Base-by-base conservation (phyloP, 83 land plant genomes). In the Picea mariana region DNA sequence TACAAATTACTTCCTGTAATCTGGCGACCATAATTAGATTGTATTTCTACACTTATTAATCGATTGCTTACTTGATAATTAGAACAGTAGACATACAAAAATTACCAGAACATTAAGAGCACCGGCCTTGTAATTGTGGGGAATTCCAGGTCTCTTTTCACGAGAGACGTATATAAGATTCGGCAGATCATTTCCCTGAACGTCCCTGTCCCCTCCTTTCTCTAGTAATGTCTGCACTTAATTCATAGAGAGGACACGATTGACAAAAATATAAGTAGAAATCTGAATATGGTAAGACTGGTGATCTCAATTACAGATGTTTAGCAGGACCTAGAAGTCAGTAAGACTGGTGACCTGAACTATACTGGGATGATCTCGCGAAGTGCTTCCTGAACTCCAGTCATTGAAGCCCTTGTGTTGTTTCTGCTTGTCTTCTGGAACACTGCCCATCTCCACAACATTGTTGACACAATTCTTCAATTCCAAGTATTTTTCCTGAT, bases 51-150 rank as follows among this genome's bases (percentile, higher is more conserved):
- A 16, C 17, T 17, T 38, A 38, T 38, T 38, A 27, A 15, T n/a
- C 1, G n/a, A 5, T 1, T 15, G n/a, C 17, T 17, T 27, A 38
- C 7, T 16, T 69, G 6, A 23, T 1, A 49, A 12, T 5, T 18
- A 18, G 20, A 69, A 38, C 38, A 27, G 4, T 0, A 42, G 6
- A 42, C 47, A 42, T 42, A 6, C 4, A 42, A 42, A 15, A 67
- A 69, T 71, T 87, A 91, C 92, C 58, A 91, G 86, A 55, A 73
- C 85, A 55, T 91, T 91, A 17, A 91, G 82, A 44, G 92, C 91
- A 67, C 93, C 92, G 27, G 87, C 93, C 82, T 91, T 91, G 84
- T 84, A 89, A 62, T 89, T 84, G 63, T 87, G 89, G 1, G 82
- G 88, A 62, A 81, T 72, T 20, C 76, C 77, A 12, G 87, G 80